Evolutionary conservation across 176 grass and related monocot genomes (phyloP).

Genomic region (Stipa capillata): DNA sequence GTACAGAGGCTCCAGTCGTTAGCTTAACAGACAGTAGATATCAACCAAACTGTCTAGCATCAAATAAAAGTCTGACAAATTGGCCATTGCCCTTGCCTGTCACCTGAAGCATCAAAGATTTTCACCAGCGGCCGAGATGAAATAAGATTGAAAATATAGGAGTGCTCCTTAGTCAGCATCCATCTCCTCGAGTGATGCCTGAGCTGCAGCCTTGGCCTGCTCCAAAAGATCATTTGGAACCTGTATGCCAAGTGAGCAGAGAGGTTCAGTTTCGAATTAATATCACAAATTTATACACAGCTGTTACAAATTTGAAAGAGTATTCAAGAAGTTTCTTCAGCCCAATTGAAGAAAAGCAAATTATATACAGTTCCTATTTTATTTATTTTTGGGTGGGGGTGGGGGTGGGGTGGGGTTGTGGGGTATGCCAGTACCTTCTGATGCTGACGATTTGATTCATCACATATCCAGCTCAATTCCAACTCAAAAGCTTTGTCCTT

Average conservation of each 20-base stretch:
- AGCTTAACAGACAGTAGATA: neutral
- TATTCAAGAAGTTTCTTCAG: no score
- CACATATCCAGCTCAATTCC: constrained; percentile 88
- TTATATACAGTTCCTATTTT: no score
- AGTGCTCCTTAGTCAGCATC: constrained; percentile 52
- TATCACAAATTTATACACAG: neutral
- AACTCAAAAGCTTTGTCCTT: constrained; percentile 87
- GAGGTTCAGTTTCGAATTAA: neutral
- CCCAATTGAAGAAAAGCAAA: no score
- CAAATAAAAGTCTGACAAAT: constrained; percentile 11
- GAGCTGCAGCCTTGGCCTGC: constrained; percentile 54
- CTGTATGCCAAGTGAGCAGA: constrained; percentile 23
- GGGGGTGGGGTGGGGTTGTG: no score
- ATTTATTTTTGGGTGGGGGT: neutral
- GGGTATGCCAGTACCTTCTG: constrained; percentile 53
- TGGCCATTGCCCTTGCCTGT: neutral
- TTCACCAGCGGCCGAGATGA: neutral
- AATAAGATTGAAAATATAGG: neutral
- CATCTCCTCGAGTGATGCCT: constrained; percentile 73
- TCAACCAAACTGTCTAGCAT: neutral
- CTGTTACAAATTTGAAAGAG: no score
- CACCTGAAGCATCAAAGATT: neutral
- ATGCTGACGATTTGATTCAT: constrained; percentile 75
- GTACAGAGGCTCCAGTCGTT: neutral
- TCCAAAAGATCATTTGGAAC: constrained; percentile 60